Evolutionary conservation across 768 basidiomycete genomes (phyloP).

Genomic region (Mycena vulgaris): DNA sequence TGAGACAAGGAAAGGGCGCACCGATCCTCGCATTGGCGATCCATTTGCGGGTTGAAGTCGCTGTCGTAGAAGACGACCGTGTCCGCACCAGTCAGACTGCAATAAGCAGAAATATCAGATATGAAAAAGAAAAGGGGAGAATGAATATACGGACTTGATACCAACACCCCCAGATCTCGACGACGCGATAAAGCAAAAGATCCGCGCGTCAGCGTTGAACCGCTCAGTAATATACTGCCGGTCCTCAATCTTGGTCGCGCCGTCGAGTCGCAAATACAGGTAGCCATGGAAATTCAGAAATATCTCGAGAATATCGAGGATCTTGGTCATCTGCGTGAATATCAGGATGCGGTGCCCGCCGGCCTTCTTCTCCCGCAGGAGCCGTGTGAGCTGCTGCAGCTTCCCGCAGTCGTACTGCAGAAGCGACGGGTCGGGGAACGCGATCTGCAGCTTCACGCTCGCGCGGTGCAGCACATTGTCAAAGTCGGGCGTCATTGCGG

Average conservation of each 20-base stretch:
- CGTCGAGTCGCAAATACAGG: slow-evolving; percentile 94
- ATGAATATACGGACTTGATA: slow-evolving; percentile 84
- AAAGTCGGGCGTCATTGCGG: slow-evolving; percentile 61
- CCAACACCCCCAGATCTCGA: slow-evolving; percentile 89
- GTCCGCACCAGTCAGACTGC: slow-evolving; percentile 87
- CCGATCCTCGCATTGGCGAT: slow-evolving; percentile 96
- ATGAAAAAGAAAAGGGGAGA: slow-evolving; percentile 27
- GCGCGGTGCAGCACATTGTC: slow-evolving; percentile 80
- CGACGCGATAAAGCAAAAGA: slow-evolving; percentile 92
- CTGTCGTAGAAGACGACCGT: slow-evolving; percentile 98
- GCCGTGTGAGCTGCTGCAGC: slow-evolving; percentile 83
- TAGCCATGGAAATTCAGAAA: slow-evolving; percentile 95
- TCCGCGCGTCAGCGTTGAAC: slow-evolving; percentile 83
- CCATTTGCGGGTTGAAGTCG: slow-evolving; percentile 98
- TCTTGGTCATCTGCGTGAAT: slow-evolving; percentile 97
- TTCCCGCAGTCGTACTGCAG: slow-evolving; percentile 98
- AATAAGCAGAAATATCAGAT: slow-evolving; percentile 36
- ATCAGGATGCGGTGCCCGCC: slow-evolving; percentile 93
- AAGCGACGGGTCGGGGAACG: slow-evolving; percentile 91
- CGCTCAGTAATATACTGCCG: slow-evolving; percentile 92
- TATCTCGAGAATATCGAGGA: slow-evolving; percentile 94
- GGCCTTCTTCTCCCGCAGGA: slow-evolving; percentile 87
- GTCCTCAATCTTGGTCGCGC: slow-evolving; percentile 96
- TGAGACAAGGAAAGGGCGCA: slow-evolving; percentile 42
- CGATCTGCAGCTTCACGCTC: slow-evolving; percentile 90